Evolutionary conservation across 192 early-diverging fungal species (phyloP).

Genomic region (Backusella psychrophila): DNA sequence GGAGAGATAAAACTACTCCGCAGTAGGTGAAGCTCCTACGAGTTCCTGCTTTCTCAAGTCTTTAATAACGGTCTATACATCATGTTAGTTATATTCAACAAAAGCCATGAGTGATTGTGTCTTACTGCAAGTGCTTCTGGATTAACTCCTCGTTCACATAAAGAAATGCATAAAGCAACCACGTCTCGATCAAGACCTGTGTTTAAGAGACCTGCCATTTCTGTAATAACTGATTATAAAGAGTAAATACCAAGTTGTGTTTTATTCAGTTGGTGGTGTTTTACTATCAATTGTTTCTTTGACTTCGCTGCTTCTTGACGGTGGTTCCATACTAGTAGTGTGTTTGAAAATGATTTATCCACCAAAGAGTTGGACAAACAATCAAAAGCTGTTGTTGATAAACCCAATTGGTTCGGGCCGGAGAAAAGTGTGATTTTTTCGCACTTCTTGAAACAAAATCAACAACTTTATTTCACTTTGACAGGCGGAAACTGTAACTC

Average conservation of each 20-base stretch:
- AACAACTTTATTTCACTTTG: too few species aligned
- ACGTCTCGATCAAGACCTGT: constrained; percentile 73
- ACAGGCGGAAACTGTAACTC: too few species aligned
- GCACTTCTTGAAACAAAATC: too few species aligned
- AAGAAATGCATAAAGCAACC: constrained; percentile 67
- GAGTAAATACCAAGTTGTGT: neutral
- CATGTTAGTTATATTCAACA: too few species aligned
- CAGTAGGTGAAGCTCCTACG: neutral
- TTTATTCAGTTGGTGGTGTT: neutral
- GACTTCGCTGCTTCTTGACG: neutral
- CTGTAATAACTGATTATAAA: constrained; percentile 38
- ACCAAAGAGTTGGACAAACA: neutral
- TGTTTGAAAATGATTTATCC: neutral
- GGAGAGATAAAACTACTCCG: neutral
- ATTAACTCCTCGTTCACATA: constrained; percentile 81
- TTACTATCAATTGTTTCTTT: constrained; percentile 15
- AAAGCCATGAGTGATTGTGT: neutral
- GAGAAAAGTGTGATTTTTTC: too few species aligned
- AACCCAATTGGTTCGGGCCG: too few species aligned
- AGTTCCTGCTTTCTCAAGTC: constrained; percentile 10
- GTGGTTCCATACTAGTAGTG: neutral
- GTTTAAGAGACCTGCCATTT: constrained; percentile 72
- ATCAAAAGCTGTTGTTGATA: neutral
- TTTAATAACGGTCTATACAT: constrained; percentile 9
- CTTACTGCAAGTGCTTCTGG: constrained; percentile 71